Conservation (phyloP, 306 rosid genomes). For the Ormosia emarginata region DNA sequence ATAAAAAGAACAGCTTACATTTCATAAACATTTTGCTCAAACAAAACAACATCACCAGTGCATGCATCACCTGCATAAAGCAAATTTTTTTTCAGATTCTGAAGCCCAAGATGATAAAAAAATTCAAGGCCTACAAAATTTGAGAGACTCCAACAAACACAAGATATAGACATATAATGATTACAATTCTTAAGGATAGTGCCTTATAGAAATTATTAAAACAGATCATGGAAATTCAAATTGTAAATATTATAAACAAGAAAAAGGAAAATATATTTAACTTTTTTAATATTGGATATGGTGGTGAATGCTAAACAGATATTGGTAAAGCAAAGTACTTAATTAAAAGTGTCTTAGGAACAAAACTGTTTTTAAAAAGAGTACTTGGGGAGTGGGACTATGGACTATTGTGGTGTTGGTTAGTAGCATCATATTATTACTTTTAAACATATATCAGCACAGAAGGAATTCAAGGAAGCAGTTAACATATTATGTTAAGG, state of each 20-base stretch:
- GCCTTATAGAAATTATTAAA: neutral
- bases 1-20: conserved; percentile 48
- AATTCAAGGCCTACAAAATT: neutral
- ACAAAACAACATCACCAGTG: conserved; percentile 82
- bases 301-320: neutral
- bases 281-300: neutral
- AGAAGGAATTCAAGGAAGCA: neutral
- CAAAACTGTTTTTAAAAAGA: neutral
- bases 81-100: conserved; percentile 2
- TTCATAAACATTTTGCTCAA: conserved; percentile 85
- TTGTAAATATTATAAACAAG: neutral
- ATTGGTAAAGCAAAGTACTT: neutral
- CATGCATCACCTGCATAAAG: conserved; percentile 87
- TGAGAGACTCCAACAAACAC: conserved; percentile 5
- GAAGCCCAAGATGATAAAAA: neutral
- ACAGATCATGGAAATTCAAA: neutral
- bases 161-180: neutral
- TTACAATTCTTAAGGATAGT: neutral
- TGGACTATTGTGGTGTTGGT: neutral
- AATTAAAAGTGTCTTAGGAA: neutral
- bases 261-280: neutral
- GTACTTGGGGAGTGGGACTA: neutral
- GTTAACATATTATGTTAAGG: neutral
- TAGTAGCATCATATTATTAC: neutral
- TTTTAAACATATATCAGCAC: neutral